Conservation (phyloP, 441 rosid species). For the Bruguiera hainesii region DNA sequence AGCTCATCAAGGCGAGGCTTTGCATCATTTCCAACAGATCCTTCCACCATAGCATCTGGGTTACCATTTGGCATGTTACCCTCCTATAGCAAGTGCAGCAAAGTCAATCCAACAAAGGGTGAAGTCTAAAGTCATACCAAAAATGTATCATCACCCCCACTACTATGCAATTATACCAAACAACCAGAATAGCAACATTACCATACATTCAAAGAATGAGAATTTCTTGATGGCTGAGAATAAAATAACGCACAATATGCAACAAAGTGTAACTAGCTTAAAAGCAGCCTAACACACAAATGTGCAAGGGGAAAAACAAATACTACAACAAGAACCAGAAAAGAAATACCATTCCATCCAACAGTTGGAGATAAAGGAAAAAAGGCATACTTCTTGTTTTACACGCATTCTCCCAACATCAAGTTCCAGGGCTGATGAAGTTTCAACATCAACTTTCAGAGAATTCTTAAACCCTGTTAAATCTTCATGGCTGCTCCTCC, state of each 20-base stretch:
- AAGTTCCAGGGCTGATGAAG: constrained; percentile 25
- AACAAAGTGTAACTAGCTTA: neutral
- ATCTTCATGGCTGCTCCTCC: constrained; percentile 39
- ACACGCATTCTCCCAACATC: constrained; percentile 27
- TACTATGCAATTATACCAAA: constrained; percentile 1
- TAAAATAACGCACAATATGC: neutral
- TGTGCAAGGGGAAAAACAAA: neutral
- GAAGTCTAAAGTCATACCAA: constrained; percentile 14
- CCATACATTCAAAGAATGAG: too few relatives aligned
- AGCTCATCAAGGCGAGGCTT: constrained; percentile 26
- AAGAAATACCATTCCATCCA: neutral
- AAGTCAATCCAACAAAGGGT: constrained; percentile 19
- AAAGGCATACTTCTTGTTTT: constrained; percentile 49
- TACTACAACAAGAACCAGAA: constrained; percentile 7
- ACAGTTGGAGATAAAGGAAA: constrained; percentile 3
- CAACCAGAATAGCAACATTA: neutral
- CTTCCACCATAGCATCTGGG: constrained; percentile 27
- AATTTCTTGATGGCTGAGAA: too few relatives aligned
- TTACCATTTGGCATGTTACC: constrained; percentile 26
- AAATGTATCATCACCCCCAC: neutral
- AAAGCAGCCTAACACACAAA: too few relatives aligned
- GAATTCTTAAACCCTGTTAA: constrained; percentile 38
- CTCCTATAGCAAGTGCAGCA: constrained; percentile 36
- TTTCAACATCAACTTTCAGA: constrained; percentile 26
- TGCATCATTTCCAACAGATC: constrained; percentile 29